phyloP scores from a whole-genome alignment of 1,139 yeast genomes.

The Lodderomyces orthopsilosis region DNA sequence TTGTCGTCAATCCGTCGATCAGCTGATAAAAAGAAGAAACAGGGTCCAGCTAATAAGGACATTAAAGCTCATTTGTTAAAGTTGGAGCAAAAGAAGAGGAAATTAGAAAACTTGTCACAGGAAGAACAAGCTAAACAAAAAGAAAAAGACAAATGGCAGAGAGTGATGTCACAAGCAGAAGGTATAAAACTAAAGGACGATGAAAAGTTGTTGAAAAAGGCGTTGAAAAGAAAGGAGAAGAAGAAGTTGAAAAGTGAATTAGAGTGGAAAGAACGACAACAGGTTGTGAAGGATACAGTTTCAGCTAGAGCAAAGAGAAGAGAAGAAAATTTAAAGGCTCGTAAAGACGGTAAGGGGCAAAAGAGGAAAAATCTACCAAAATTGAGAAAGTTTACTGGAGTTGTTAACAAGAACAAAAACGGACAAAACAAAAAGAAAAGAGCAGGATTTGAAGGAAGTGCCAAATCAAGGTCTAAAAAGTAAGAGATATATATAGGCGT shows the following conservation, averaged over 20 bases:
- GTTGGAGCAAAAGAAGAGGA: slow-evolving; percentile 70
- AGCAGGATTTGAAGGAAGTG: slow-evolving; percentile 60
- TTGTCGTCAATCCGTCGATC: slow-evolving; percentile 54
- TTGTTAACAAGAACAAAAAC: slow-evolving; percentile 28
- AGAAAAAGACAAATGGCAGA: slow-evolving; percentile 82
- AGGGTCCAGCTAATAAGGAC: slow-evolving; percentile 86
- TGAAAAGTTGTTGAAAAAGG: slow-evolving; percentile 80
- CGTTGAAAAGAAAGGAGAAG: slow-evolving; percentile 78
- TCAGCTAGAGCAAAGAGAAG: slow-evolving; percentile 78
- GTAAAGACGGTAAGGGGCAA: slow-evolving; percentile 78
- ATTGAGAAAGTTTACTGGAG: slow-evolving; percentile 66
- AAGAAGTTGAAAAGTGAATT: slow-evolving; percentile 76
- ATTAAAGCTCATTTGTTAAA: slow-evolving; percentile 76
- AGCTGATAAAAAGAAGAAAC: slow-evolving; percentile 52
- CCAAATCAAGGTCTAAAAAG: slow-evolving; percentile 35
- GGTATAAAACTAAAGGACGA: slow-evolving; percentile 88
- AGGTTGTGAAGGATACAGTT: slow-evolving; percentile 70
- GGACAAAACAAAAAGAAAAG: slow-evolving; percentile 37
- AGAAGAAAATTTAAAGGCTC: slow-evolving; percentile 81
- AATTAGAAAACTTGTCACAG: slow-evolving; percentile 56
- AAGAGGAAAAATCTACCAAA: slow-evolving; percentile 59
- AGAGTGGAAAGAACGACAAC: slow-evolving; percentile 86
- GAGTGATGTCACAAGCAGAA: slow-evolving; percentile 81
- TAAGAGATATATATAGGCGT: slow-evolving; percentile 5
- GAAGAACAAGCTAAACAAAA: slow-evolving; percentile 59